Conservation (phyloP, 805 yeast species). For the Metschnikowia orientalis region DNA sequence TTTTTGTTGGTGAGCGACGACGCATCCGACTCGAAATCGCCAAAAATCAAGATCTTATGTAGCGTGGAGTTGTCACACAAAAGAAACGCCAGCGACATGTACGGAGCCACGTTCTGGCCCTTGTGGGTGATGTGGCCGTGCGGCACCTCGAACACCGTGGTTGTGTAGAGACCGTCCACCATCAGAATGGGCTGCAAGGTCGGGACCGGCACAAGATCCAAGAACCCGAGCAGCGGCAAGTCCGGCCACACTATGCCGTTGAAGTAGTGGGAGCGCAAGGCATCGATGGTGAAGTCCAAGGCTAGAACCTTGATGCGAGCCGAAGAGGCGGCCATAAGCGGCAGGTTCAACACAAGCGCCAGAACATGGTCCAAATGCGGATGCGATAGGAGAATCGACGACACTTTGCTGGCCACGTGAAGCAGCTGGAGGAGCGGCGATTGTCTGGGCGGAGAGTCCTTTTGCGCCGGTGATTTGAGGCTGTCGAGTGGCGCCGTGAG, state of each 20-base stretch:
- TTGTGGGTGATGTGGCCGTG: constrained; percentile 26
- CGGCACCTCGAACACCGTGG: constrained; percentile 30
- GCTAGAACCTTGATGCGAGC: constrained; percentile 37
- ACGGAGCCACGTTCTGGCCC: constrained; percentile 14
- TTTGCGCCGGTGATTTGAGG: no score
- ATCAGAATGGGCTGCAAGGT: constrained; percentile 13
- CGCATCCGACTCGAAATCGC: constrained; percentile 76
- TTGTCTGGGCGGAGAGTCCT: background rate
- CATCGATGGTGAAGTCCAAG: constrained; percentile 45
- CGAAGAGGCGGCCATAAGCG: constrained; percentile 35
- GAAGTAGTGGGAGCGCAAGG: constrained; percentile 55
- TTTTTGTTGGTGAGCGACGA: constrained; percentile 39
- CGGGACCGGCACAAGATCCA: constrained; percentile 19
- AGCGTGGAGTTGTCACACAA: constrained; percentile 34
- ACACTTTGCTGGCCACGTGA: constrained; percentile 28
- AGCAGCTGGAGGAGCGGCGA: constrained; percentile 7
- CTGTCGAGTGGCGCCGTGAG: constrained; percentile 24
- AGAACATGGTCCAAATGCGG: constrained; percentile 80
- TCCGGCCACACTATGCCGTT: constrained; percentile 83
- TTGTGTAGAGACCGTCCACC: constrained; percentile 18
- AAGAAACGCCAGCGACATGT: constrained; percentile 59
- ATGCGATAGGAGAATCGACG: constrained; percentile 56
- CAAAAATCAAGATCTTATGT: constrained; percentile 58
- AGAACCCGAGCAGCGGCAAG: constrained; percentile 33
- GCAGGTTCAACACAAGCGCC: constrained; percentile 68